Percentiles rank a stretch among this genome's conserved stretches.
Conservation (phyloP, 2,329 filamentous ascomycete genomes). For the Colletotrichum gloeosporioides region DNA sequence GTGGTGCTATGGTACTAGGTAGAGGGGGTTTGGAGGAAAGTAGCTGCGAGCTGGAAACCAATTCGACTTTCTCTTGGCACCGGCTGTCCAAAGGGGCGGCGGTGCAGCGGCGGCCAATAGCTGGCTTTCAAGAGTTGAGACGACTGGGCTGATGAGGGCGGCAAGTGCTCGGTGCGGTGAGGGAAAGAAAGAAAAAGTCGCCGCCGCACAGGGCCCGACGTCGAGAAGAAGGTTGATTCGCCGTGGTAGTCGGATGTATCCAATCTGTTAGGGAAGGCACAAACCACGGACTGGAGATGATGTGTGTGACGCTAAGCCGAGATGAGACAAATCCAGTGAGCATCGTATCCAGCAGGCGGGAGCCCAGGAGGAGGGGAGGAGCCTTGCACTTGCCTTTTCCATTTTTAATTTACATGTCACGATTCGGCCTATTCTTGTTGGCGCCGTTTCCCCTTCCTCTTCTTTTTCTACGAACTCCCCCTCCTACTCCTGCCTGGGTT, state of each 20-base stretch:
- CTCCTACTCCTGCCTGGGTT: neutral
- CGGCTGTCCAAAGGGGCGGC: neutral
- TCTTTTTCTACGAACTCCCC: neutral
- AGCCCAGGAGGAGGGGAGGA: neutral
- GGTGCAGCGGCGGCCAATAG: neutral
- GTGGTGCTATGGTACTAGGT: neutral
- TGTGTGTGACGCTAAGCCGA: conserved; percentile 22
- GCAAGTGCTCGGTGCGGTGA: neutral
- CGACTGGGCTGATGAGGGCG: neutral
- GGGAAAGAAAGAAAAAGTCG: neutral
- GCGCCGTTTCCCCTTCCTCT: neutral
- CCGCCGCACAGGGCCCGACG: neutral
- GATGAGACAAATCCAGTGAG: conserved; percentile 16
- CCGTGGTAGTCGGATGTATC: neutral
- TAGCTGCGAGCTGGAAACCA: conserved; percentile 10
- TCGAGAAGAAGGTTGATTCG: neutral
- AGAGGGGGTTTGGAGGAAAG: neutral
- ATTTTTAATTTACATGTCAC: conserved; percentile 23
- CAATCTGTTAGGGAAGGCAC: neutral
- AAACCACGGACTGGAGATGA: neutral
- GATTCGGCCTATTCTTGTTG: conserved; percentile 1
- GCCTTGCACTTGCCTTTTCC: conserved; percentile 11
- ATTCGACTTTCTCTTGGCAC: neutral
- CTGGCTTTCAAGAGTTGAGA: neutral
- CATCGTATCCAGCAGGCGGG: conserved; percentile 20